Evolutionary conservation across 2,329 filamentous ascomycete species (phyloP).

Genomic region (Emmonsia crescens): DNA sequence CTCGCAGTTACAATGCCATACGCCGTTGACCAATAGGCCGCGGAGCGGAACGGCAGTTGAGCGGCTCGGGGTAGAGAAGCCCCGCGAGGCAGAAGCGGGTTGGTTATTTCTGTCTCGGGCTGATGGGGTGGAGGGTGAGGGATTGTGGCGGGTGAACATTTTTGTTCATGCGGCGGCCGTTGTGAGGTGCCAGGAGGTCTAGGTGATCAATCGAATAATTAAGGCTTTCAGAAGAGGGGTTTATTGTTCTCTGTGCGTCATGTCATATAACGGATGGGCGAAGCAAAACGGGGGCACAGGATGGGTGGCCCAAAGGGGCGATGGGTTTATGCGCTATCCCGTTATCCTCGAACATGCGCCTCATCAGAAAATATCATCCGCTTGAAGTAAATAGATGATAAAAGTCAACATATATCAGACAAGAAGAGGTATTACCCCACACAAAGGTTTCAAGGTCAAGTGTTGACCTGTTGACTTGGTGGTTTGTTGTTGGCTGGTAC

Average conservation of each 20-base stretch:
- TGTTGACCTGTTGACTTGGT: neutral
- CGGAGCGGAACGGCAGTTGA: constrained; percentile 8
- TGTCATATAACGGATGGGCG: neutral
- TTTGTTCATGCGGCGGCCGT: neutral
- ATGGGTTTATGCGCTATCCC: neutral
- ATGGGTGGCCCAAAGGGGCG: too few relatives aligned
- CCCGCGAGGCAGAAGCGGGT: neutral
- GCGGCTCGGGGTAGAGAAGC: neutral
- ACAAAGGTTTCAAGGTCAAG: neutral
- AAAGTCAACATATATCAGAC: neutral
- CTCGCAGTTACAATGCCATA: constrained; percentile 47
- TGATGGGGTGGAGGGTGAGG: neutral
- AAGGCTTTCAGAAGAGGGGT: too few relatives aligned
- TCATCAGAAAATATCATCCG: neutral
- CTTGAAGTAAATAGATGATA: neutral
- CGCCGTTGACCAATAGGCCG: constrained; percentile 33
- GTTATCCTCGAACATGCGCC: neutral
- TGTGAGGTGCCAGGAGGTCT: neutral
- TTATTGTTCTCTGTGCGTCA: too few relatives aligned
- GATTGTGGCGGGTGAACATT: neutral
- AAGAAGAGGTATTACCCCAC: neutral
- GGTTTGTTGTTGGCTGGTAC: neutral
- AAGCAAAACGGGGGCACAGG: neutral
- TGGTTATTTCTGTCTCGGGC: neutral
- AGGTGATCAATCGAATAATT: too few relatives aligned